Evolutionary conservation across 1,284 basidiomycete species (phyloP), one percentile per base, ranked within the genome.

Genomic region (Taiwanofungus camphoratus): DNA sequence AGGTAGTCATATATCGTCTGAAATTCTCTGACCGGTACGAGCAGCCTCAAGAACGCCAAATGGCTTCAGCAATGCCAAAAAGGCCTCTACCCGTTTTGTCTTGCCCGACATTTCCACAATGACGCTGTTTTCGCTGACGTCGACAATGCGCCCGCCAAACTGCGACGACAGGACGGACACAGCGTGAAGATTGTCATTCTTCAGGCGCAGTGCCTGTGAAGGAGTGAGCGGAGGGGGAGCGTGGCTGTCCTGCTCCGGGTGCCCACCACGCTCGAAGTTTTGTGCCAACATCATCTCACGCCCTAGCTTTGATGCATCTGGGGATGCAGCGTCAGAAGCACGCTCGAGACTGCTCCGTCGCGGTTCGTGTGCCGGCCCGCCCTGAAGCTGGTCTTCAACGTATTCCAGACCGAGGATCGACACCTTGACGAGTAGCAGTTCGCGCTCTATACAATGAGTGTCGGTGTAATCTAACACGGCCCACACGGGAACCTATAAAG

Each of bases 341-440:
- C n/a, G n/a, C n/a, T n/a, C n/a, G 39, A 49, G 5, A 18, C 36
- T 18, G 37, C 52, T 37, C 37, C 66, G 71, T 34, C 74, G 78
- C 15, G 82, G 79, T 42, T 86, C 83, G 56, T 87, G 86, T 2
- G 86, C 84, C n/a, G 88, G 87, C 1, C 86, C 88, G 36, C 87
- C 87, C 21, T 70, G 66, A 44, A 92, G 82, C 60, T 91, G 92
- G 52, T 88, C 86, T 56, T 93, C 91, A 57, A 97, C 84, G 66
- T 97, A 98, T 63, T 99, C 96, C 12, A 95, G 92, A 2, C 96
- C 96, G 22, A 99, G 82, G 59, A 95, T 95, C 45, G 94, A 97
- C 5, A 99, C 63, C 44, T 68, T 68, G 42, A 62, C 64, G 46
- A 68, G 62, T 41, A 64, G 54, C n/a, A 64, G 58, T 47, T 64